Evolutionary conservation across 352 stramenopile genomes (phyloP).

Genomic region (Globisporangium sylvaticum): DNA sequence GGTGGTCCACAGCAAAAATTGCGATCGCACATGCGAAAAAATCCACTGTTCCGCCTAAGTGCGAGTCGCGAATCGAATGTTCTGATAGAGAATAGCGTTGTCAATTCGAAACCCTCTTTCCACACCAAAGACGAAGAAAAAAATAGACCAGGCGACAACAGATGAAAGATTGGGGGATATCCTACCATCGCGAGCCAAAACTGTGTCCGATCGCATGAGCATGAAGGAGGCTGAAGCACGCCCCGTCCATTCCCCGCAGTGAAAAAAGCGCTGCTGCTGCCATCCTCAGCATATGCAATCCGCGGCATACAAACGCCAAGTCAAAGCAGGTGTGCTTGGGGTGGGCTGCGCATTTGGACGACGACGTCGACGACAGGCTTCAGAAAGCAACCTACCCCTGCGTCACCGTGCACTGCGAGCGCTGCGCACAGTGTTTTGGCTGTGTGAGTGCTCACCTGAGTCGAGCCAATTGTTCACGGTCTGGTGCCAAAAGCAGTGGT

Average conservation of each 20-base stretch:
- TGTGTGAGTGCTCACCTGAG: too few relatives aligned
- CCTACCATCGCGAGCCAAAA: neutral
- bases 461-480: neutral
- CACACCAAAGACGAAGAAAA: neutral
- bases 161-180: neutral
- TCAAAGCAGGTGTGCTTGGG: constrained; percentile 6
- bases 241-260: constrained; percentile 1
- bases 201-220: neutral
- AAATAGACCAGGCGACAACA: neutral
- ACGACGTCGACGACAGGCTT: constrained; percentile 6
- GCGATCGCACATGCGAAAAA: neutral
- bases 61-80: neutral
- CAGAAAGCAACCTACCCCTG: neutral
- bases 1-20: neutral
- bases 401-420: neutral
- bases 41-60: neutral
- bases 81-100: neutral
- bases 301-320: constrained; percentile 1
- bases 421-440: neutral
- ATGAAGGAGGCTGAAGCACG: neutral
- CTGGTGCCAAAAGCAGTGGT: too few relatives aligned
- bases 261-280: neutral
- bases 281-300: neutral
- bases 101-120: neutral
- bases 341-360: neutral